phyloP scores from a whole-genome alignment of 2,329 filamentous ascomycete genomes.

The Trichoderma afroharzianum region DNA sequence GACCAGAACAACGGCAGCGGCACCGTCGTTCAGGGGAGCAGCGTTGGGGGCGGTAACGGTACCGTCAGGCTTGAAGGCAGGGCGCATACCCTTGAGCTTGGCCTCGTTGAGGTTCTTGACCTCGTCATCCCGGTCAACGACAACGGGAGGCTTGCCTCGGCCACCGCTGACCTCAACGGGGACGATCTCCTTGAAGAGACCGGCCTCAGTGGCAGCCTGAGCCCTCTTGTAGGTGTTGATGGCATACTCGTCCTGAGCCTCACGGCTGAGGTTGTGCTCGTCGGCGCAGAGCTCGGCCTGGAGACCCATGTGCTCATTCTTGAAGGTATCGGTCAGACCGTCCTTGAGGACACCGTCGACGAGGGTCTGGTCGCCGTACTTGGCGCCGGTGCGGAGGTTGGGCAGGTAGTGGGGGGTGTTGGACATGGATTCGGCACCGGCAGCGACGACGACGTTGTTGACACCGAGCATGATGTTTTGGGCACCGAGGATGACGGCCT shows the following conservation, averaged over 20 bases:
- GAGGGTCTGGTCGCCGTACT: slow-evolving; percentile 87
- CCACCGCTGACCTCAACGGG: slow-evolving; percentile 84
- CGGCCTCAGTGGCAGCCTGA: slow-evolving; percentile 76
- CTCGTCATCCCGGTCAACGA: slow-evolving; percentile 85
- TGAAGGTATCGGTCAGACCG: slow-evolving; percentile 90
- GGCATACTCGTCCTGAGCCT: slow-evolving; percentile 92
- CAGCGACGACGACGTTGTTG: slow-evolving; percentile 87
- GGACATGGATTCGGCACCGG: slow-evolving; percentile 97
- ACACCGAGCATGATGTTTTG: slow-evolving; percentile 98
- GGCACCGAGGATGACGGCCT: slow-evolving; percentile 89
- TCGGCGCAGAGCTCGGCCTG: slow-evolving; percentile 86
- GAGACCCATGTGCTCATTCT: slow-evolving; percentile 95
- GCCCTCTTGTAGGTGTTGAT: slow-evolving; percentile 94
- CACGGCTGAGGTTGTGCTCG: slow-evolving; percentile 76
- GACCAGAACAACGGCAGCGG: slow-evolving; percentile 85
- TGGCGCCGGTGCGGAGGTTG: slow-evolving; percentile 78
- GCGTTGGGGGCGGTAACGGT: slow-evolving; percentile 96
- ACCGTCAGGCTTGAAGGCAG: slow-evolving; percentile 76
- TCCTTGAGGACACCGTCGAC: slow-evolving; percentile 93
- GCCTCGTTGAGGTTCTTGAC: slow-evolving; percentile 88
- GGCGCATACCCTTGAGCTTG: slow-evolving; percentile 81
- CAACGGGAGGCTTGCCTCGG: slow-evolving; percentile 81
- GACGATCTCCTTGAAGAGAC: slow-evolving; percentile 83
- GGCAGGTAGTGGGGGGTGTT: slow-evolving; percentile 96
- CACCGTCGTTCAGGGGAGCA: slow-evolving; percentile 92